Conservation (phyloP, 139 green algal genomes). For the Pleodorina starrii region DNA sequence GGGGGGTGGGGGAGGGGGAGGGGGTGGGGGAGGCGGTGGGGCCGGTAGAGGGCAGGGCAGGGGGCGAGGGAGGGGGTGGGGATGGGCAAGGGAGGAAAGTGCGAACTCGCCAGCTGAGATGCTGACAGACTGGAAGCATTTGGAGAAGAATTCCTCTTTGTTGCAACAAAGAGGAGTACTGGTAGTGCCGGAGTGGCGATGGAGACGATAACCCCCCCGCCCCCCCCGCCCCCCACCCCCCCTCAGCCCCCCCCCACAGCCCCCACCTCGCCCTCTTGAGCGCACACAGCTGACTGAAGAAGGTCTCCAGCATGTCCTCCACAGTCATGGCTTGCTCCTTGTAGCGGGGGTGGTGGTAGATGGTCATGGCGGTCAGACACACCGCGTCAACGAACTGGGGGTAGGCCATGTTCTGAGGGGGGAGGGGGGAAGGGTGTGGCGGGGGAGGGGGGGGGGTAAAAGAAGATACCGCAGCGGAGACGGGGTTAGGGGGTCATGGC, state of each 20-base stretch:
- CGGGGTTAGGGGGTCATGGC: no score
- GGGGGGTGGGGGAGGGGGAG: background rate
- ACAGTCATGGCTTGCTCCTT: constrained; percentile 49
- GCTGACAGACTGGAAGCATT: no score
- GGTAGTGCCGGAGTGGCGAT: no score
- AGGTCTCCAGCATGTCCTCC: constrained; percentile 63
- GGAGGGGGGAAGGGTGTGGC: background rate
- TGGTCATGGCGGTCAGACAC: constrained; percentile 53
- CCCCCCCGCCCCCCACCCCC: no score
- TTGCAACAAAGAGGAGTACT: no score
- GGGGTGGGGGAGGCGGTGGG: constrained; percentile 1
- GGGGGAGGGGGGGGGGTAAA: background rate
- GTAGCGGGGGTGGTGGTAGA: constrained; percentile 55
- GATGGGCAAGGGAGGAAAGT: no score
- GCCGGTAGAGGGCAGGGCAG: no score
- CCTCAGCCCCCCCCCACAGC: no score
- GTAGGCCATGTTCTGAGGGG: constrained; percentile 52
- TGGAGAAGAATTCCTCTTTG: no score
- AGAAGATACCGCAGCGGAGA: background rate
- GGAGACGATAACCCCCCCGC: no score
- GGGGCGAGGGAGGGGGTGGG: no score
- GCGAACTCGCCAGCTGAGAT: no score
- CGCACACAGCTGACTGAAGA: constrained; percentile 59
- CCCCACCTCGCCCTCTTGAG: constrained; percentile 27
- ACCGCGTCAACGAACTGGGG: constrained; percentile 60